Evolutionary conservation across 495 filamentous ascomycete species (phyloP).

Genomic region (Trichoderma virens): DNA sequence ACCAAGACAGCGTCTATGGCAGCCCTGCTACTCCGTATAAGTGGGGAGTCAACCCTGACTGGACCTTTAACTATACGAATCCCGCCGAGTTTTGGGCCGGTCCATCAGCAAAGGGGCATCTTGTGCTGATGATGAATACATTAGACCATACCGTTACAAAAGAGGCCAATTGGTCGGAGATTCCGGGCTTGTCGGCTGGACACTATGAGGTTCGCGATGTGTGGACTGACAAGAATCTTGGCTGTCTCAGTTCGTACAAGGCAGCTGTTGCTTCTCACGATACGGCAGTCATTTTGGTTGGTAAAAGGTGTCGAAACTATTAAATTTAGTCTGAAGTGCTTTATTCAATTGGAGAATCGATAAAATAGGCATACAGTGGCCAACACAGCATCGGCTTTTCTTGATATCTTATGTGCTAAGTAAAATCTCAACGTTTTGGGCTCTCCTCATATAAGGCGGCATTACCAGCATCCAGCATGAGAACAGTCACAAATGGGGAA

Average conservation of each 20-base stretch:
- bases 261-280: neutral
- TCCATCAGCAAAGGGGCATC: conserved; percentile 29
- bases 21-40: conserved; percentile 54
- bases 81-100: conserved; percentile 61
- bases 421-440: no score
- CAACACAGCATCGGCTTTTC: no score
- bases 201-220: conserved; percentile 44
- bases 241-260: conserved; percentile 30
- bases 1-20: conserved; percentile 50
- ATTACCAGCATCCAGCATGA: no score
- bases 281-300: neutral
- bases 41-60: conserved; percentile 55
- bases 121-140: conserved; percentile 48
- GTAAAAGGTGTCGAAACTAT: neutral
- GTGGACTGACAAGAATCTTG: conserved; percentile 43
- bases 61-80: conserved; percentile 49
- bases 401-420: no score
- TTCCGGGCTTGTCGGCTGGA: conserved; percentile 9
- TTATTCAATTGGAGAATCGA: no score
- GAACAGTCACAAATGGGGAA: no score
- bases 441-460: no score
- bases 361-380: no score
- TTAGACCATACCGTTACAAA: conserved; percentile 18
- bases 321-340: no score
- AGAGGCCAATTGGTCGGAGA: neutral